phyloP scores from a whole-genome alignment of 2,329 filamentous ascomycete species.

The Nemania sp. region DNA sequence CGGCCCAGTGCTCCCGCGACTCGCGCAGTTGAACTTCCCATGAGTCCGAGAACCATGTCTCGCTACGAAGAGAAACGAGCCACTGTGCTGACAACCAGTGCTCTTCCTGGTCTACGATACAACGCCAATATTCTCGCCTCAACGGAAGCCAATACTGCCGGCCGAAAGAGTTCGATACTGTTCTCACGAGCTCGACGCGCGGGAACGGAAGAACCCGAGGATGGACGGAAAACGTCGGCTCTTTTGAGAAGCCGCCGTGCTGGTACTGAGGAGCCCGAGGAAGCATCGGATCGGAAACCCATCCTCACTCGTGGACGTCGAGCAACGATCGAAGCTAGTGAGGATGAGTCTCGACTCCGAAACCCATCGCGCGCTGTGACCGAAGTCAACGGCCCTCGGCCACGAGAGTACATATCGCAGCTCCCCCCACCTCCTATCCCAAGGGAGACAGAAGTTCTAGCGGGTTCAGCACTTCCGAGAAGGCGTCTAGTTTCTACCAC shows the following conservation, averaged over 20 bases:
- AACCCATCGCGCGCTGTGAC: constrained; percentile 63
- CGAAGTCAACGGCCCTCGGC: constrained; percentile 51
- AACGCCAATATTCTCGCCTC: constrained; percentile 46
- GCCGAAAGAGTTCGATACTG: constrained; percentile 60
- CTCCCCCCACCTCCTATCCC: constrained; percentile 40
- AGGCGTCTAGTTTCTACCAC: constrained; percentile 56
- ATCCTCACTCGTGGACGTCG: constrained; percentile 52
- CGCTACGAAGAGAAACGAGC: constrained; percentile 59
- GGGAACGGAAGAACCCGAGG: constrained; percentile 56
- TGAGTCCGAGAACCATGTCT: constrained; percentile 54
- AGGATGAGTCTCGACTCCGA: constrained; percentile 56
- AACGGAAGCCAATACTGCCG: constrained; percentile 44
- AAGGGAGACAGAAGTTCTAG: constrained; percentile 42
- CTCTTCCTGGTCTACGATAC: constrained; percentile 51
- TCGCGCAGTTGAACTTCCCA: constrained; percentile 43
- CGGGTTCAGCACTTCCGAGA: constrained; percentile 55
- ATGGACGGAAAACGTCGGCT: constrained; percentile 52
- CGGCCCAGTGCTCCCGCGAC: constrained; percentile 47
- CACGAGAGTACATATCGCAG: constrained; percentile 48
- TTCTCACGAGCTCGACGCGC: constrained; percentile 51
- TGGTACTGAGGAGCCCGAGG: constrained; percentile 54
- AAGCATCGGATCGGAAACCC: constrained; percentile 46
- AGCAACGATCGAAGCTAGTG: constrained; percentile 52
- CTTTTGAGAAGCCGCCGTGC: constrained; percentile 51
- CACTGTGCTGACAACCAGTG: constrained; percentile 51